Percentiles rank a stretch among this genome's conserved stretches.
These are phyloP conservation scores for Fonsecaea pugnacius DNA, from an alignment of 2,329 filamentous ascomycete species.

Conservation along the genomic window DNA sequence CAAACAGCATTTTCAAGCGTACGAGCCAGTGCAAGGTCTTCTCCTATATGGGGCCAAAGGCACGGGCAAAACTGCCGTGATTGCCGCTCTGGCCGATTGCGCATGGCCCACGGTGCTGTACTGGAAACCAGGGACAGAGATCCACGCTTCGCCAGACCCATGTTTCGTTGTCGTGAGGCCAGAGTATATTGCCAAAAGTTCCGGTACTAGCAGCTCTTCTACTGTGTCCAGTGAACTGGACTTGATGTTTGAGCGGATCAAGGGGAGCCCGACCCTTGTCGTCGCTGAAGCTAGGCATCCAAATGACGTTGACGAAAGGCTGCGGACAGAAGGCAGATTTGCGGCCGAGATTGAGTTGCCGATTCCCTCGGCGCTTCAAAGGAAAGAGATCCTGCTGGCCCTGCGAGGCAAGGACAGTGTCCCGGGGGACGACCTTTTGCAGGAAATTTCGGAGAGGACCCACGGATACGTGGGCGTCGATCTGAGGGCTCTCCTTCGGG, in stretches of 20 bases:
- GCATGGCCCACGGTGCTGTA: conserved; percentile 72
- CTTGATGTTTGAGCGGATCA: conserved; percentile 43
- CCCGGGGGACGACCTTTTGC: conserved; percentile 58
- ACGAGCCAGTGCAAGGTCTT: conserved; percentile 59
- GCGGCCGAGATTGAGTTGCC: conserved; percentile 71
- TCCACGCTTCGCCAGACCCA: conserved; percentile 44
- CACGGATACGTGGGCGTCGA: conserved; percentile 87
- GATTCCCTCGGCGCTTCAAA: conserved; percentile 71
- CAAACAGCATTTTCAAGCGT: conserved; percentile 18
- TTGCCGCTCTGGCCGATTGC: conserved; percentile 68
- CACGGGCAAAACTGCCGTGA: conserved; percentile 79
- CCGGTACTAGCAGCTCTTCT: conserved; percentile 40
- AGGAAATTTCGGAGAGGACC: conserved; percentile 71
- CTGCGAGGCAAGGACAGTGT: conserved; percentile 57
- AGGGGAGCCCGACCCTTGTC: conserved; percentile 67
- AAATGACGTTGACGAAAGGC: conserved; percentile 70
- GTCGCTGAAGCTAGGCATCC: conserved; percentile 75
- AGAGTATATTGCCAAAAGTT: conserved; percentile 16
- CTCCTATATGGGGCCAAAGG: conserved; percentile 81
- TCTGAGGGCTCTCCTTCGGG: conserved; percentile 66
- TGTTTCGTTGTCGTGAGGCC: conserved; percentile 30
- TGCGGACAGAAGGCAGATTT: conserved; percentile 70
- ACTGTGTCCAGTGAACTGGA: conserved; percentile 48
- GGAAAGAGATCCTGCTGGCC: conserved; percentile 74
- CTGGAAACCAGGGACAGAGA: conserved; percentile 51